These are phyloP conservation scores for Tillandsia fasciculata DNA, from an alignment of 176 grass and related monocot species.

Conservation along the genomic window DNA sequence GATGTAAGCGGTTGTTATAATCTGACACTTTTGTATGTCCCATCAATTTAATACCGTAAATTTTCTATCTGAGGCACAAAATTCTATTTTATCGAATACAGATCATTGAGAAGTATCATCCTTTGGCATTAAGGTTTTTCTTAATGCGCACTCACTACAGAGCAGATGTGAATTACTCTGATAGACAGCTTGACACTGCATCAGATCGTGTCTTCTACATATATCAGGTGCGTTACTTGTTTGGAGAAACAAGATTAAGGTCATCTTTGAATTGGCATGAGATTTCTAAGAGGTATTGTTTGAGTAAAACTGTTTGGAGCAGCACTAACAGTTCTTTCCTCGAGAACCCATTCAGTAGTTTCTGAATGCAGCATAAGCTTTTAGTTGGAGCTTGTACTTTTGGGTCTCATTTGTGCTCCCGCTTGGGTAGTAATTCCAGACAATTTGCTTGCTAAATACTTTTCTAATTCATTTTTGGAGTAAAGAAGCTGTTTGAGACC, in stretches of 20 bases:
- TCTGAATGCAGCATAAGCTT: too few species aligned
- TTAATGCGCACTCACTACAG: conserved; percentile 93
- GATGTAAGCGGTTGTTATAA: conserved; percentile 39
- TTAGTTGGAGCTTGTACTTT: too few species aligned
- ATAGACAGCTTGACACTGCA: conserved; percentile 38
- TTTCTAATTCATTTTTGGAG: not conserved
- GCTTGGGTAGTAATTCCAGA: too few species aligned
- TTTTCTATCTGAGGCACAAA: not conserved
- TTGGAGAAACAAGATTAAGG: not conserved
- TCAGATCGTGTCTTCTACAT: conserved; percentile 87
- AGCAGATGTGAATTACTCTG: conserved; percentile 84
- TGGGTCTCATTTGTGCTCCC: too few species aligned
- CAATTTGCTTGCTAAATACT: not conserved
- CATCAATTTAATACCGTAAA: not conserved
- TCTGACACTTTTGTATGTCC: not conserved
- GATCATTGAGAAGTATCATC: conserved; percentile 84
- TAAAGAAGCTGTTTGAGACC: too few species aligned
- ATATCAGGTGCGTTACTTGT: conserved; percentile 56
- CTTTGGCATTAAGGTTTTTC: conserved; percentile 87
- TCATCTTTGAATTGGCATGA: too few species aligned
- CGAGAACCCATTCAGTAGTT: too few species aligned
- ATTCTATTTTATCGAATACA: conserved; percentile 10
- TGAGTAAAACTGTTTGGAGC: too few species aligned
- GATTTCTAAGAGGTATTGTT: too few species aligned
- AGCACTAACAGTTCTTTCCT: too few species aligned